Percentiles rank a stretch among this genome's conserved stretches.
Evolutionary conservation across 768 basidiomycete genomes (phyloP).

Genomic region (Boletus pseudopeckii): DNA sequence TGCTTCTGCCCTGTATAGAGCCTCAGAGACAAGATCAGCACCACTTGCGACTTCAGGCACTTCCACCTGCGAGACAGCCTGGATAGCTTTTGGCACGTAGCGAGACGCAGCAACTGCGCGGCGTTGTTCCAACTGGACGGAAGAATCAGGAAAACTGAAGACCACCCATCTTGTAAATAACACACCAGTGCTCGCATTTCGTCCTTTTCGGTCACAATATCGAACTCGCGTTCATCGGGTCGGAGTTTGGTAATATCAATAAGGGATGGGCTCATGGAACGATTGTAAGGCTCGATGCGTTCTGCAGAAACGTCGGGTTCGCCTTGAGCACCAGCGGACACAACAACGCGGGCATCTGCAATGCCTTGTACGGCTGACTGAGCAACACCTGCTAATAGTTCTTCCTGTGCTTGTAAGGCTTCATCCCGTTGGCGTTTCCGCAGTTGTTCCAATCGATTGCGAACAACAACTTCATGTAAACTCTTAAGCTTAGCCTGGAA

Average conservation of each 20-base stretch:
- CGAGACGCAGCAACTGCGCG: constrained; percentile 78
- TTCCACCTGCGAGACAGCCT: constrained; percentile 55
- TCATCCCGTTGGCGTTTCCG: constrained; percentile 96
- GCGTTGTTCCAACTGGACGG: constrained; percentile 63
- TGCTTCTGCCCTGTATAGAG: constrained; percentile 85
- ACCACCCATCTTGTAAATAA: constrained; percentile 3
- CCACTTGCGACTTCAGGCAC: constrained; percentile 56
- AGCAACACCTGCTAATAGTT: constrained; percentile 77
- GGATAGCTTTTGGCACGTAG: constrained; percentile 77
- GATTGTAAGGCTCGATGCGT: constrained; percentile 75
- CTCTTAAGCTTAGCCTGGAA: constrained; percentile 82
- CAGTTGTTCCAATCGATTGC: constrained; percentile 93
- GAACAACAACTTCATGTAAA: constrained; percentile 94
- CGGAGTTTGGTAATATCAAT: constrained; percentile 68
- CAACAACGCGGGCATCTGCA: constrained; percentile 35
- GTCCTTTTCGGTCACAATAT: constrained; percentile 67
- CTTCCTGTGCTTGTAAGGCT: constrained; percentile 90
- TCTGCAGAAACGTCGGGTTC: constrained; percentile 44
- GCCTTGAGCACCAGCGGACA: constrained; percentile 30
- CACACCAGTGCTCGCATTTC: constrained; percentile 65
- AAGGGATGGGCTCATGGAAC: constrained; percentile 81
- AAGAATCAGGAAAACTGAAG: constrained; percentile 3
- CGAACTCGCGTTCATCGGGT: constrained; percentile 77
- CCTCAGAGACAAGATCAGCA: constrained; percentile 83
- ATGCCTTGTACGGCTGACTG: constrained; percentile 51